phyloP scores from a whole-genome alignment of 495 filamentous ascomycete species.

The Trichoderma gamsii region DNA sequence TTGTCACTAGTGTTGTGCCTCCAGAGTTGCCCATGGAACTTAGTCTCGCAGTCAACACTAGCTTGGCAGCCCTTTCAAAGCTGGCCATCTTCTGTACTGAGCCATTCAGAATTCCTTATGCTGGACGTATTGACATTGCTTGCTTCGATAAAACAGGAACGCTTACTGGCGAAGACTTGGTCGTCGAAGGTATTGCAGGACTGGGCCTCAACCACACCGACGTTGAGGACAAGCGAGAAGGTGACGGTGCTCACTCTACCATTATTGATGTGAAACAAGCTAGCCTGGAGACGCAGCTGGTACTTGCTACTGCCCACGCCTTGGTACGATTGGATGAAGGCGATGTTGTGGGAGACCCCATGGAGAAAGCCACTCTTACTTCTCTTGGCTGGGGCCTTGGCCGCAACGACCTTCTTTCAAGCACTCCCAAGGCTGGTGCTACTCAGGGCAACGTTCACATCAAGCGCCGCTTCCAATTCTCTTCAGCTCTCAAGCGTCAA shows the following conservation, averaged over 20 bases:
- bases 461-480: conserved; percentile 96
- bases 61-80: conserved; percentile 86
- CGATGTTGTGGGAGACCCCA: conserved; percentile 94
- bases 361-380: conserved; percentile 92
- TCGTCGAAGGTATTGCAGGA: conserved; percentile 95
- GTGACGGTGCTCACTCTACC: conserved; percentile 72
- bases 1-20: conserved; percentile 94
- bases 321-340: conserved; percentile 94
- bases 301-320: conserved; percentile 91
- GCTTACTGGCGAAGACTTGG: conserved; percentile 91
- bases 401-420: conserved; percentile 72
- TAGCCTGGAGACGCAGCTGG: conserved; percentile 77
- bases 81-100: conserved; percentile 98
- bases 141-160: conserved; percentile 99
- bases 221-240: conserved; percentile 61
- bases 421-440: conserved; percentile 26
- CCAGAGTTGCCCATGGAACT: conserved; percentile 98
- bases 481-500: conserved; percentile 90
- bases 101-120: conserved; percentile 97
- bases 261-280: conserved; percentile 59
- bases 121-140: conserved; percentile 89
- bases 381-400: conserved; percentile 89
- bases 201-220: conserved; percentile 67
- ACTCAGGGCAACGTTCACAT: conserved; percentile 66
- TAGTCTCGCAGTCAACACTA: conserved; percentile 96